Evolutionary conservation across 257 asterid genomes (phyloP).

Genomic region (Nicotiana knightiana): DNA sequence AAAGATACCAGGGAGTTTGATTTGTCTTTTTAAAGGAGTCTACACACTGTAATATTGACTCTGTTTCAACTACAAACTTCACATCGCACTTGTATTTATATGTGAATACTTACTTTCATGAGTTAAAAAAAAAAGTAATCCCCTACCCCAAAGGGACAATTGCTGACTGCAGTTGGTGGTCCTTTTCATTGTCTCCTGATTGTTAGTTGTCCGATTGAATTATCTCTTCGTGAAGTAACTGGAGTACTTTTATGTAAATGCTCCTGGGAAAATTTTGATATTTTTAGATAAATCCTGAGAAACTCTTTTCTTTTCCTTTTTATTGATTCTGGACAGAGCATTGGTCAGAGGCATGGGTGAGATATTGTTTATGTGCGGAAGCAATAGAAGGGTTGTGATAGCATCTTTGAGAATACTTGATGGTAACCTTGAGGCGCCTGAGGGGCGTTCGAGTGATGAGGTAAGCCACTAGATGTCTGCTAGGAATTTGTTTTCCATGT

Average conservation of each 20-base stretch:
- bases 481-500: neutral
- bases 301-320: conserved; percentile 8
- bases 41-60: too few relatives aligned
- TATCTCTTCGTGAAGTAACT: neutral
- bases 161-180: neutral
- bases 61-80: too few relatives aligned
- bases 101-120: neutral
- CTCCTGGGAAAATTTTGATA: neutral
- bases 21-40: too few relatives aligned
- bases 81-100: neutral
- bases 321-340: conserved; percentile 45
- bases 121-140: neutral
- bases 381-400: conserved; percentile 57
- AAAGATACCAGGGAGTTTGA: too few relatives aligned
- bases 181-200: neutral
- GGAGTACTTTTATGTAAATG: neutral
- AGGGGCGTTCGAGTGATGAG: conserved; percentile 53
- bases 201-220: neutral
- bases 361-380: conserved; percentile 89
- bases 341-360: conserved; percentile 87
- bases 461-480: conserved; percentile 27
- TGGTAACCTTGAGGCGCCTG: conserved; percentile 27
- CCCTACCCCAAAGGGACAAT: neutral
- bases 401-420: conserved; percentile 54
- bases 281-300: conserved; percentile 6